Evolutionary conservation across 441 rosid species (phyloP).

Genomic region (Croton setiger): DNA sequence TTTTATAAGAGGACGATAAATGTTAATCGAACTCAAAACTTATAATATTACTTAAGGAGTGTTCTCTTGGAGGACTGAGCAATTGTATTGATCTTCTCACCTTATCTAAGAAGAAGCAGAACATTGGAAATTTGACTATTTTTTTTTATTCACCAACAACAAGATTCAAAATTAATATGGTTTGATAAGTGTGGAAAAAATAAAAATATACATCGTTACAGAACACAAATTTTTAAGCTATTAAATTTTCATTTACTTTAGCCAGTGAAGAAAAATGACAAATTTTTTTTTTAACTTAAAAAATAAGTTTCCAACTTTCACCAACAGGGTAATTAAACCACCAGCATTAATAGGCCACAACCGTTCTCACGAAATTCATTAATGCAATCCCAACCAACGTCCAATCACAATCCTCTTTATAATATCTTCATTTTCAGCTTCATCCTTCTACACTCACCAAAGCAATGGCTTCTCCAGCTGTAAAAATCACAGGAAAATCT

Average conservation of each 20-base stretch:
- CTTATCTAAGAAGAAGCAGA: too few relatives aligned
- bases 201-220: too few relatives aligned
- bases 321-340: neutral
- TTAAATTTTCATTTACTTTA: neutral
- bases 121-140: too few relatives aligned
- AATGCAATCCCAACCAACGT: slow-evolving; percentile 50
- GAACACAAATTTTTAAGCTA: neutral
- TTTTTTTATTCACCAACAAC: too few relatives aligned
- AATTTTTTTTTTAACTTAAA: neutral
- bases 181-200: too few relatives aligned
- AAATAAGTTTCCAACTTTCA: neutral
- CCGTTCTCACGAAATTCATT: slow-evolving; percentile 39
- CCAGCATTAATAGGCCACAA: slow-evolving; percentile 40
- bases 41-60: too few relatives aligned
- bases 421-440: slow-evolving; percentile 11
- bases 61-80: too few relatives aligned
- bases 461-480: slow-evolving; percentile 14
- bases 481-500: slow-evolving; percentile 42
- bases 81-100: too few relatives aligned
- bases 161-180: too few relatives aligned
- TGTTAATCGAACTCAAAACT: too few relatives aligned
- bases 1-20: too few relatives aligned
- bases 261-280: too few relatives aligned
- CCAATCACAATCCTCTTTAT: slow-evolving; percentile 22
- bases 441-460: neutral